A percentile compares a stretch with the other conserved stretches of the same genome.
phyloP scores from a whole-genome alignment of 768 basidiomycete species.

The Dendrothele bispora region DNA sequence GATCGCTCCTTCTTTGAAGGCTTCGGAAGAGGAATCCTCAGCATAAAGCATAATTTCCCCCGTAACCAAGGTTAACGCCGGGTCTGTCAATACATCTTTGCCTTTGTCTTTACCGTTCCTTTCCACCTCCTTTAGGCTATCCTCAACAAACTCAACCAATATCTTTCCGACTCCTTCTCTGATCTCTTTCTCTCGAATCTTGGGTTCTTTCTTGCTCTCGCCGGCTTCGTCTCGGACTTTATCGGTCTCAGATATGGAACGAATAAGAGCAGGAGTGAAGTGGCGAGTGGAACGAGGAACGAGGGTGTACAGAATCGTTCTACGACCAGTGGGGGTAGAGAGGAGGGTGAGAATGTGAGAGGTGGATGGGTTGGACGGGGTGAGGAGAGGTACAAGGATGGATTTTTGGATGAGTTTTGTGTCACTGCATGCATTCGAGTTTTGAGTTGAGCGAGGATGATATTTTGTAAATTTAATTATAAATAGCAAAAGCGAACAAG shows the following conservation, averaged over 20 bases:
- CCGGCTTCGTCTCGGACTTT: constrained; percentile 35
- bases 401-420: constrained; percentile 88
- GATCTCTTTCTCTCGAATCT: constrained; percentile 70
- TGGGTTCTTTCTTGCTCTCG: neutral
- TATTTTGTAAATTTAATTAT: too few species aligned
- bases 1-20: constrained; percentile 62
- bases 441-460: too few species aligned
- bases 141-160: constrained; percentile 68
- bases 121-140: too few species aligned
- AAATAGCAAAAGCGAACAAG: too few species aligned
- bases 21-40: too few species aligned
- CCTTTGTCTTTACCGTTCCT: too few species aligned
- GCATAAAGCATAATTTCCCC: constrained; percentile 83
- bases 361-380: constrained; percentile 43
- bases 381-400: constrained; percentile 68
- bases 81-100: constrained; percentile 63
- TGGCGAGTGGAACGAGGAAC: constrained; percentile 82
- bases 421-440: constrained; percentile 64
- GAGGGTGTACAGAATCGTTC: constrained; percentile 80
- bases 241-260: constrained; percentile 74
- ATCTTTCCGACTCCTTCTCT: constrained; percentile 71
- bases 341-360: too few species aligned
- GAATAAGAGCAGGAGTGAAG: constrained; percentile 82
- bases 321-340: constrained; percentile 69
- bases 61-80: constrained; percentile 77